These are phyloP conservation scores for Backusella sp. DNA, from an alignment of 192 early-diverging fungal genomes.

Conservation along the genomic window DNA sequence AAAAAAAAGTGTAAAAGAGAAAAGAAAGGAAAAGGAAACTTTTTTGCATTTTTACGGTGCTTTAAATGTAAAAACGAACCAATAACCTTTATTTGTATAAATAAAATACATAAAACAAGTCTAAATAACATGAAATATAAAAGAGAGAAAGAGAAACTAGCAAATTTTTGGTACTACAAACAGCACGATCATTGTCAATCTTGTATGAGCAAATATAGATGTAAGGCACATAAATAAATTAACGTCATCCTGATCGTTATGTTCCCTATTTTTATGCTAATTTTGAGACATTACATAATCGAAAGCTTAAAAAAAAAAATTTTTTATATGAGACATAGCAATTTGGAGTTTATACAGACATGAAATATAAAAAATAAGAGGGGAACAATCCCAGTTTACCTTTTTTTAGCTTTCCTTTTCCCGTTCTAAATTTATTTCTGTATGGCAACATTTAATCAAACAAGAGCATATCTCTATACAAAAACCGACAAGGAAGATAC, in stretches of 20 bases:
- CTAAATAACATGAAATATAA: not conserved
- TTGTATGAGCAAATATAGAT: not conserved
- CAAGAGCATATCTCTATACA: not conserved
- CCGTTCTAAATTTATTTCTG: not conserved
- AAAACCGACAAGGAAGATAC: not conserved
- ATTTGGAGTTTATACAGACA: not conserved
- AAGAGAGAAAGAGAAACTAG: not conserved
- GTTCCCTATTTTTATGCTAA: not conserved
- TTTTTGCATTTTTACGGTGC: not conserved
- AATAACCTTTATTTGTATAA: not conserved
- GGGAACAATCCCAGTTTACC: not conserved
- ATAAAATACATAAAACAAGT: not conserved
- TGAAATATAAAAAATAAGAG: not conserved
- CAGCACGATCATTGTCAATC: not conserved
- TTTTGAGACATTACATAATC: not conserved
- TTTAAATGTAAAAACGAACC: conserved; percentile 5
- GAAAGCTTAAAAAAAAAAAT: not conserved
- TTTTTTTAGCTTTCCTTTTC: not conserved
- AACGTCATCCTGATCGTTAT: not conserved
- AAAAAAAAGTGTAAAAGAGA: not conserved
- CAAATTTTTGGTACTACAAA: not conserved
- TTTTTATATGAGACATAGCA: not conserved
- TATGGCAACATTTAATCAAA: not conserved
- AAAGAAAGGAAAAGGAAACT: not conserved
- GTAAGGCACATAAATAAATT: not conserved